phyloP scores from a whole-genome alignment of 228 moss, liverwort and hornwort genomes.

The Sphagnum fallax region DNA sequence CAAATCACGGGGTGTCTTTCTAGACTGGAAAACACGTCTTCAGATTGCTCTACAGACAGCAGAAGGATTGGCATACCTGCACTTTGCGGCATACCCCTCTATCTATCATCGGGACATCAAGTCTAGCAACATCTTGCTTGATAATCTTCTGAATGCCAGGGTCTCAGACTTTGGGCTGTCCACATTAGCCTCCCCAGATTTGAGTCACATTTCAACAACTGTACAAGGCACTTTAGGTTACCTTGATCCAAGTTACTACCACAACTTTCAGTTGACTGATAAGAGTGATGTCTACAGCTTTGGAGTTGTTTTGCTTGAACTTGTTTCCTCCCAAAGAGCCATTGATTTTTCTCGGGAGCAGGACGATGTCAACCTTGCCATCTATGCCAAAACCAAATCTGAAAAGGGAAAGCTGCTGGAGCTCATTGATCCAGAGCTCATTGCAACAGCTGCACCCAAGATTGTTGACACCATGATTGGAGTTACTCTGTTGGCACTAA shows the following conservation, averaged over 20 bases:
- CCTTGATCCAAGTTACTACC: conserved; percentile 3
- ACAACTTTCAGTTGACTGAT: conserved; percentile 5
- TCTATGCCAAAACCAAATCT: conserved; percentile 6
- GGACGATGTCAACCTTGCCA: background rate
- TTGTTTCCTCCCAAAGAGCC: conserved; percentile 5
- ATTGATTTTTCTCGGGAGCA: background rate
- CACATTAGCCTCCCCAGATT: background rate
- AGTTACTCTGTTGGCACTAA: background rate
- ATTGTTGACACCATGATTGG: background rate
- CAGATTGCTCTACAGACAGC: conserved; percentile 51
- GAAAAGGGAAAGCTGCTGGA: background rate
- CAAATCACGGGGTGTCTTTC: conserved; percentile 24
- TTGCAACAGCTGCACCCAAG: background rate
- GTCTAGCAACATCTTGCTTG: conserved; percentile 7
- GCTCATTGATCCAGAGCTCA: background rate
- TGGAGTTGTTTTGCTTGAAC: conserved; percentile 13
- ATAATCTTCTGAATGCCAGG: background rate
- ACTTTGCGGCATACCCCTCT: conserved; percentile 4
- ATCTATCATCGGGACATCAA: conserved; percentile 10
- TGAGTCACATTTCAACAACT: conserved; percentile 1
- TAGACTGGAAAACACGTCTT: conserved; percentile 48
- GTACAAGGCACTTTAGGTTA: conserved; percentile 7
- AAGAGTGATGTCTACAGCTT: conserved; percentile 15
- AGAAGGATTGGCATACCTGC: conserved; percentile 20
- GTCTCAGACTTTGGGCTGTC: conserved; percentile 9